phyloP scores from a whole-genome alignment of 2,329 filamentous ascomycete species.

The Leptosphaerulina australis region DNA sequence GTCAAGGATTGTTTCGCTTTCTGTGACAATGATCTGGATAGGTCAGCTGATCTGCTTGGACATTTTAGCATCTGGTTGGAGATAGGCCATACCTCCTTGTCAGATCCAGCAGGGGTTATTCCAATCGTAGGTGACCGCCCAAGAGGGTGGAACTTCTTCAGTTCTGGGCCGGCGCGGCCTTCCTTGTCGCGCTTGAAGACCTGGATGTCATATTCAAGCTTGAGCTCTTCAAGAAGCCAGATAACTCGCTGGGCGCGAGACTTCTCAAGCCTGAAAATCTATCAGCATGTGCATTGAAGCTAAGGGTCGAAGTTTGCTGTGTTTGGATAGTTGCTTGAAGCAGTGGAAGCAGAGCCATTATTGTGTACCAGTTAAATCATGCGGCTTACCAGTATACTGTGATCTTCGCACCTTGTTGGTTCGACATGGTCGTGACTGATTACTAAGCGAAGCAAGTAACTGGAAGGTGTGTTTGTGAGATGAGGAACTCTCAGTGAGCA shows the following conservation, averaged over 20 bases:
- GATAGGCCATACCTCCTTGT: slow-evolving; percentile 53
- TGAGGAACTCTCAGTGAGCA: not conserved
- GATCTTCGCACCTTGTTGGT: slow-evolving; percentile 43
- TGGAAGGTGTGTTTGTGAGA: not conserved
- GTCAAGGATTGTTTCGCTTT: slow-evolving; percentile 80
- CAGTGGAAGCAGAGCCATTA: too few relatives aligned
- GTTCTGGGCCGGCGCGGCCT: slow-evolving; percentile 73
- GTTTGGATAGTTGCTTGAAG: not conserved
- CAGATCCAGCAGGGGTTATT: slow-evolving; percentile 58
- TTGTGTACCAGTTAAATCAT: too few relatives aligned
- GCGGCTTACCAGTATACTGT: slow-evolving; percentile 45
- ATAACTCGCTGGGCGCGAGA: slow-evolving; percentile 83
- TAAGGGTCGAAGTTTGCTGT: too few relatives aligned
- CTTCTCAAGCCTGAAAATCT: slow-evolving; percentile 70
- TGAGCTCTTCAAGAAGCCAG: slow-evolving; percentile 85
- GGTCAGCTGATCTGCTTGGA: slow-evolving; percentile 1
- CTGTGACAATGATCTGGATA: slow-evolving; percentile 67
- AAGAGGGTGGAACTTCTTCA: slow-evolving; percentile 79
- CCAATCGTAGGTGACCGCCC: slow-evolving; percentile 85
- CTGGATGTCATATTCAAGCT: slow-evolving; percentile 78
- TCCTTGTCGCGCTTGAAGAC: slow-evolving; percentile 72
- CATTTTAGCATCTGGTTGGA: too few relatives aligned
- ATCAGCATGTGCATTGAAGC: not conserved
- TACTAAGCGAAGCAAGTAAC: not conserved
- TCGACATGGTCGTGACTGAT: slow-evolving; percentile 19